Evolutionary conservation across 108 stramenopile genomes (phyloP).

Genomic region (Tribonema minus): DNA sequence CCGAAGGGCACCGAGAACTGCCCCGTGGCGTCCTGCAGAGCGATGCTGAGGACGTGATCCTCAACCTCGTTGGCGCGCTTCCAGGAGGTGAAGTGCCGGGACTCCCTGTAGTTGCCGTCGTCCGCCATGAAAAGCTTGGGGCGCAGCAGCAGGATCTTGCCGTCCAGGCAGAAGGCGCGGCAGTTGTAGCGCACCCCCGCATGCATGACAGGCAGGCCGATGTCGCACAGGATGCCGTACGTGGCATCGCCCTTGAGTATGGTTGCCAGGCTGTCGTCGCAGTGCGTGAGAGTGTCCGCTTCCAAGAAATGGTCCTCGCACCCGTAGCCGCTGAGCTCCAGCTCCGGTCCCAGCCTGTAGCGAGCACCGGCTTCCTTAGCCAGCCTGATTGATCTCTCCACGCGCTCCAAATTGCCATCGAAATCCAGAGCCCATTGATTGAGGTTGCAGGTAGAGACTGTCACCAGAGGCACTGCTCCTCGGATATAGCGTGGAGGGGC

Average conservation of each 20-base stretch:
- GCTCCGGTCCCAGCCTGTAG: slow-evolving; percentile 93
- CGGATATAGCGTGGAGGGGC: too few species aligned
- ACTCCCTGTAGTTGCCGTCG: slow-evolving; percentile 94
- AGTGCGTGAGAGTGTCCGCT: slow-evolving; percentile 87
- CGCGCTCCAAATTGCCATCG: slow-evolving; percentile 75
- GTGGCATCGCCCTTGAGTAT: slow-evolving; percentile 72
- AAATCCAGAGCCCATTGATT: slow-evolving; percentile 99
- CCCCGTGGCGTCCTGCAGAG: slow-evolving; percentile 31
- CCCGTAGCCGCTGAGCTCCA: slow-evolving; percentile 92
- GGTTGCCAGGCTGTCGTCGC: slow-evolving; percentile 73
- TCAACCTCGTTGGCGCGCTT: slow-evolving; percentile 59
- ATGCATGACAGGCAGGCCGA: slow-evolving; percentile 86
- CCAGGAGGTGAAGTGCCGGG: slow-evolving; percentile 78
- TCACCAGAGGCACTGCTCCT: slow-evolving; percentile 59
- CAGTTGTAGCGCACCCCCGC: slow-evolving; percentile 89
- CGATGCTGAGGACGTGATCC: slow-evolving; percentile 21
- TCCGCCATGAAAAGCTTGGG: slow-evolving; percentile 75
- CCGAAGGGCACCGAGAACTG: slow-evolving; percentile 28
- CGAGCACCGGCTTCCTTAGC: slow-evolving; percentile 73
- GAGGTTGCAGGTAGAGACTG: slow-evolving; percentile 91
- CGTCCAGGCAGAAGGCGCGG: slow-evolving; percentile 72
- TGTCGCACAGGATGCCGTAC: slow-evolving; percentile 81
- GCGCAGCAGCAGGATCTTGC: slow-evolving; percentile 72
- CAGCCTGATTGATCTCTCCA: slow-evolving; percentile 65
- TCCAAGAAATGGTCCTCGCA: slow-evolving; percentile 98